Evolutionary conservation across 352 stramenopile species (phyloP).

Genomic region (Pythium volutum): DNA sequence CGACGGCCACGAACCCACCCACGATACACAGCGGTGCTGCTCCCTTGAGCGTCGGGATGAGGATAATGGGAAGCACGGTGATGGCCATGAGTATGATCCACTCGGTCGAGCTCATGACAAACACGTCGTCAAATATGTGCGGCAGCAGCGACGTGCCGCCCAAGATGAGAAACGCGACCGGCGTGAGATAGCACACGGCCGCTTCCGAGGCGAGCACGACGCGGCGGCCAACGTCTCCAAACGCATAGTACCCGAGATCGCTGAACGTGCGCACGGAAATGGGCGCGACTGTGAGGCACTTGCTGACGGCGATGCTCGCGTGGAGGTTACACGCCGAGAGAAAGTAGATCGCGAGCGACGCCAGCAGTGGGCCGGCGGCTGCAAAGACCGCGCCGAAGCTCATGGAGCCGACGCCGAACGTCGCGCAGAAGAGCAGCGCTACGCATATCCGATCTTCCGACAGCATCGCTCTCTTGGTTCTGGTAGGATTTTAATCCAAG

Average conservation of each 20-base stretch:
- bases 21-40: conserved; percentile 45
- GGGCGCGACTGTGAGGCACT: conserved; percentile 45
- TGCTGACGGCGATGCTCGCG: conserved; percentile 62
- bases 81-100: conserved; percentile 64
- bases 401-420: conserved; percentile 69
- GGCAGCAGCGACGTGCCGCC: conserved; percentile 60
- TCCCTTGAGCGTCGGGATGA: conserved; percentile 59
- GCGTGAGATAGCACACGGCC: conserved; percentile 57
- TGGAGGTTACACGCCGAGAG: conserved; percentile 77
- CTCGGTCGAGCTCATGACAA: conserved; percentile 32
- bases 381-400: conserved; percentile 71
- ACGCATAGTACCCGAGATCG: conserved; percentile 66
- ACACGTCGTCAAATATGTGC: conserved; percentile 37
- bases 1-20: conserved; percentile 41
- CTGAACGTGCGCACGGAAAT: conserved; percentile 65
- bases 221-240: conserved; percentile 40
- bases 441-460: conserved; percentile 58
- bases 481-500: background rate
- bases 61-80: conserved; percentile 49
- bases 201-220: conserved; percentile 57
- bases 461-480: conserved; percentile 5
- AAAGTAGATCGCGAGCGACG: conserved; percentile 66
- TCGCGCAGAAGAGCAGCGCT: conserved; percentile 70
- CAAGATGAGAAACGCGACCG: conserved; percentile 71
- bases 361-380: conserved; percentile 47